phyloP scores from a whole-genome alignment of 2,329 filamentous ascomycete genomes.

The Aspergillus piperis region DNA sequence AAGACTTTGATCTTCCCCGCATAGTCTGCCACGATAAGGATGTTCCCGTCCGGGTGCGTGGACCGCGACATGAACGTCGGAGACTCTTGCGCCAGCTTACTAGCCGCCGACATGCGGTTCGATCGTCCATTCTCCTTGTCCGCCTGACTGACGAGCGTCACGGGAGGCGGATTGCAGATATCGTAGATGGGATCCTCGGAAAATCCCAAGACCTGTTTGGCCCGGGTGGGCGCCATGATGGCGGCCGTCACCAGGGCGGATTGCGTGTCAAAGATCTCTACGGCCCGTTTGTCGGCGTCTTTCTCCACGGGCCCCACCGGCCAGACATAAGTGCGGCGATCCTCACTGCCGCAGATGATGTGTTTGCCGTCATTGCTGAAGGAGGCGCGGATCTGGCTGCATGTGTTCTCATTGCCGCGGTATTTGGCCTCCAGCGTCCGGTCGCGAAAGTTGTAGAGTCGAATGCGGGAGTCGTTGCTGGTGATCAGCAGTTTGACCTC shows the following conservation, averaged over 20 bases:
- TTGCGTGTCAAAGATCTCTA: conserved; percentile 90
- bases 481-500: conserved; percentile 85
- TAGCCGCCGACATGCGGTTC: conserved; percentile 33
- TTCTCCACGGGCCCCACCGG: conserved; percentile 64
- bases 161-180: conserved; percentile 89
- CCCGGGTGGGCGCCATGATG: conserved; percentile 76
- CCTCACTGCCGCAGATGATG: conserved; percentile 90
- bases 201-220: conserved; percentile 72
- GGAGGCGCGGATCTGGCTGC: conserved; percentile 83
- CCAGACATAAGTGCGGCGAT: conserved; percentile 90
- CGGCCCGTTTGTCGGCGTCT: conserved; percentile 74
- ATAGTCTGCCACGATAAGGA: conserved; percentile 88
- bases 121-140: conserved; percentile 25
- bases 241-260: conserved; percentile 86
- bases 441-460: conserved; percentile 84
- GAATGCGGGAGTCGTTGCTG: conserved; percentile 90
- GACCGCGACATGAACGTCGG: conserved; percentile 77
- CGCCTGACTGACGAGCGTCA: conserved; percentile 71
- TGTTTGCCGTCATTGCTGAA: conserved; percentile 86
- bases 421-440: conserved; percentile 86
- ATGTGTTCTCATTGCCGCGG: conserved; percentile 85
- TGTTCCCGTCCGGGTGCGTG: conserved; percentile 77
- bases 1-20: conserved; percentile 91
- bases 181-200: conserved; percentile 95
- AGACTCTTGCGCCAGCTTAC: conserved; percentile 62